Percentiles rank a stretch among this genome's conserved stretches.
Evolutionary conservation across 2,329 filamentous ascomycete genomes (phyloP).

Genomic region (Trichophyton rubrum): DNA sequence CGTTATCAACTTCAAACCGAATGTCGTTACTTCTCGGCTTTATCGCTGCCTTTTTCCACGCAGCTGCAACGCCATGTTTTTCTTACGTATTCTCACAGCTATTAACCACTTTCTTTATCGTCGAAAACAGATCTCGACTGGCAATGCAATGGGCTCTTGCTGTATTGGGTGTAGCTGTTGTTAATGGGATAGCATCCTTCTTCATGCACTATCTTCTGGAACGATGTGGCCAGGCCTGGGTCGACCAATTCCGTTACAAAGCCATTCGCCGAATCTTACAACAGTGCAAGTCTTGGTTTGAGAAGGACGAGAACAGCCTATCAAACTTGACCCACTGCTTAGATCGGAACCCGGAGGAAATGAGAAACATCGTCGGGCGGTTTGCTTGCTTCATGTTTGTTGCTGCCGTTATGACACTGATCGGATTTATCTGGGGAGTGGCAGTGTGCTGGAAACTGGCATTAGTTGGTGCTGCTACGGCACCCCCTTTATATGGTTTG

Average conservation of each 20-base stretch:
- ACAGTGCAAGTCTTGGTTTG: constrained; percentile 71
- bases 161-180: constrained; percentile 54
- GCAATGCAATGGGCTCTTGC: constrained; percentile 56
- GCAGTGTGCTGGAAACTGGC: constrained; percentile 67
- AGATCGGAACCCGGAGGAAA: constrained; percentile 74
- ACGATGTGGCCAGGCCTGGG: constrained; percentile 60
- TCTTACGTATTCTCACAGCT: constrained; percentile 64
- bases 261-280: constrained; percentile 58
- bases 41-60: constrained; percentile 49
- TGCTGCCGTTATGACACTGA: constrained; percentile 51
- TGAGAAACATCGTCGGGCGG: constrained; percentile 66
- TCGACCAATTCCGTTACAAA: constrained; percentile 55
- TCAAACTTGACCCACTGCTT: constrained; percentile 56
- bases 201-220: constrained; percentile 61
- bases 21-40: constrained; percentile 48
- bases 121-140: constrained; percentile 35
- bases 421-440: constrained; percentile 65
- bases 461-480: constrained; percentile 57
- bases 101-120: constrained; percentile 54
- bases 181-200: constrained; percentile 55
- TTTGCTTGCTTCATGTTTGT: constrained; percentile 61
- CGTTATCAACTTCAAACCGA: constrained; percentile 41
- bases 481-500: constrained; percentile 54
- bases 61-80: constrained; percentile 59
- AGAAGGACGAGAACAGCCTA: constrained; percentile 52